phyloP scores from a whole-genome alignment of 2,329 filamentous ascomycete species.

The Westerdykella sp. region DNA sequence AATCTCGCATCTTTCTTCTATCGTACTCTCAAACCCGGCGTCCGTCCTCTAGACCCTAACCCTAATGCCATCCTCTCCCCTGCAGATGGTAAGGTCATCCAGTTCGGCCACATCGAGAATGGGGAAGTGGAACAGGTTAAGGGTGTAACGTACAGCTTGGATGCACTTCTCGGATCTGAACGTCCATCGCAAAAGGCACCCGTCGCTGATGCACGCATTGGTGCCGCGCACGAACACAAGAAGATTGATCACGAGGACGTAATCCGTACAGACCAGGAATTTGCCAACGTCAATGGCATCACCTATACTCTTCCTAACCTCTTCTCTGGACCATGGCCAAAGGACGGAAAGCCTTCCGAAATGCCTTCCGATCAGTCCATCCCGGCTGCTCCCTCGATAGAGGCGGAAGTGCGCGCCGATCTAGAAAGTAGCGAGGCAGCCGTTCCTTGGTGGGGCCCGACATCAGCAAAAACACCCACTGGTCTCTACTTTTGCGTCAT shows the following conservation, averaged over 20 bases:
- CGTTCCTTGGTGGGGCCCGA: constrained; percentile 48
- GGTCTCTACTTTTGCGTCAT: constrained; percentile 90
- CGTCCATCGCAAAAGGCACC: constrained; percentile 45
- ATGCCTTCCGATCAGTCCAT: constrained; percentile 68
- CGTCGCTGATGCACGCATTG: constrained; percentile 15
- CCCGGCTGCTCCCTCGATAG: constrained; percentile 60
- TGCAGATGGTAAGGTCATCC: constrained; percentile 82
- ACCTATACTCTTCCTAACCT: constrained; percentile 87
- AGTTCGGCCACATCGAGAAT: constrained; percentile 85
- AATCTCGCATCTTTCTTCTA: constrained; percentile 98
- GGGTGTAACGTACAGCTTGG: constrained; percentile 94
- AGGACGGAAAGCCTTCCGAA: constrained; percentile 43
- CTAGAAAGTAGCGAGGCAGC: constrained; percentile 61
- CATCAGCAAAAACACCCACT: constrained; percentile 44
- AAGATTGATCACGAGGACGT: constrained; percentile 52
- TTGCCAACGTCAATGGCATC: constrained; percentile 89
- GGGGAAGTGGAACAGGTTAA: constrained; percentile 98
- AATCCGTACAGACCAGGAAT: constrained; percentile 80
- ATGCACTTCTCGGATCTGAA: constrained; percentile 70
- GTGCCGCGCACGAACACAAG: constrained; percentile 21
- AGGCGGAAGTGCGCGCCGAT: constrained; percentile 77
- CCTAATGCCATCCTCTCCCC: constrained; percentile 77
- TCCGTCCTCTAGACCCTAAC: constrained; percentile 75
- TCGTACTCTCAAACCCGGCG: constrained; percentile 82
- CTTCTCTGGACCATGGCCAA: constrained; percentile 60